These are phyloP conservation scores for Vitellaria paradoxa DNA, from an alignment of 179 eudicot genomes.

Conservation along the genomic window DNA sequence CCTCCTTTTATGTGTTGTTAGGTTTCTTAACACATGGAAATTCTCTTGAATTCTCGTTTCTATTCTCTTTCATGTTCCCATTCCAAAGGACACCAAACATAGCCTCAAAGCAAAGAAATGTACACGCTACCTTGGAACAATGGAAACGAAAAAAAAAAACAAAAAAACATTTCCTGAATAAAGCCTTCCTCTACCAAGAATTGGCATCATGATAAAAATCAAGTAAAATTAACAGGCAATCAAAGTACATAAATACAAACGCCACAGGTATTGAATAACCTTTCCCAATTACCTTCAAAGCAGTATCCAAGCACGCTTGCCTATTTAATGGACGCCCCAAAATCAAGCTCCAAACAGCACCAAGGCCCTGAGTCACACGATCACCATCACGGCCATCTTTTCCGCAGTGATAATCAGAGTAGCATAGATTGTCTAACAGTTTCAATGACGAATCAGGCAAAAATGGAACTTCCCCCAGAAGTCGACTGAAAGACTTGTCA, in stretches of 20 bases:
- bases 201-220: neutral
- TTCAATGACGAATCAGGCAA: conserved; percentile 66
- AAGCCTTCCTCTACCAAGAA: no score
- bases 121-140: no score
- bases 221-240: neutral
- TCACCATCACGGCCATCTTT: conserved; percentile 73
- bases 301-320: conserved; percentile 77
- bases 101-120: no score
- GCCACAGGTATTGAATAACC: neutral
- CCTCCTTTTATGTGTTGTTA: no score
- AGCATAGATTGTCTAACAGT: conserved; percentile 72
- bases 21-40: no score
- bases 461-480: conserved; percentile 88
- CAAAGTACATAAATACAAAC: neutral
- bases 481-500: conserved; percentile 92
- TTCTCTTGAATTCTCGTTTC: no score
- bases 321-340: conserved; percentile 76
- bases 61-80: no score
- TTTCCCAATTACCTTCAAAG: conserved; percentile 61
- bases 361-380: conserved; percentile 97
- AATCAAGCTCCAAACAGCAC: conserved; percentile 91
- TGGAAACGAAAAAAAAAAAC: no score
- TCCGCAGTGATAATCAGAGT: conserved; percentile 35
- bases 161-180: no score
- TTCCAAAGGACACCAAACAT: no score